phyloP scores from a whole-genome alignment of 257 asterid species.

The Primulina eburnea region DNA sequence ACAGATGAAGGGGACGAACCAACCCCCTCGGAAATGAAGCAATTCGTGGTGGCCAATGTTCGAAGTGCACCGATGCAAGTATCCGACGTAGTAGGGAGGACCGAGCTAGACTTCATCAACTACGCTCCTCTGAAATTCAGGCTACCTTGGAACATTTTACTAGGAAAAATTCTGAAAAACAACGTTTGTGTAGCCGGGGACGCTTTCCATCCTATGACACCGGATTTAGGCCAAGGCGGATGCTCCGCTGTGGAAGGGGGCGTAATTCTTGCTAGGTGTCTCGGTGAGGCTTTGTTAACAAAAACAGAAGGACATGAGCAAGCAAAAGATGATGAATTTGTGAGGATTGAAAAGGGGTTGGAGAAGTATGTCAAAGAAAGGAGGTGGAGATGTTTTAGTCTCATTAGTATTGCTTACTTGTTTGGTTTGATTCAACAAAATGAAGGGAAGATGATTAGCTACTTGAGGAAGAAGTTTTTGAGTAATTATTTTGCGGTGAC shows the following conservation, averaged over 20 bases:
- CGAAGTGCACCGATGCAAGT: slow-evolving; percentile 31
- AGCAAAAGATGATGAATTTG: slow-evolving; percentile 24
- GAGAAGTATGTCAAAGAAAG: slow-evolving; percentile 48
- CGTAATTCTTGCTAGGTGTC: slow-evolving; percentile 58
- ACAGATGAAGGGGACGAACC: slow-evolving; percentile 46
- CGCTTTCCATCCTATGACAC: slow-evolving; percentile 87
- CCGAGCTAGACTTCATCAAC: slow-evolving; percentile 42
- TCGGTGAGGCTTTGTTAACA: slow-evolving; percentile 35
- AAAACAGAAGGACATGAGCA: background rate
- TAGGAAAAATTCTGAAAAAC: slow-evolving; percentile 40
- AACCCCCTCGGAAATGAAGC: slow-evolving; percentile 59
- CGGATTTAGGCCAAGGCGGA: slow-evolving; percentile 81
- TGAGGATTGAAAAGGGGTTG: slow-evolving; percentile 34
- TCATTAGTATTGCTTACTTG: slow-evolving; percentile 50
- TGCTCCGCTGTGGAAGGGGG: slow-evolving; percentile 72
- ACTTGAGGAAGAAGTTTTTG: slow-evolving; percentile 46
- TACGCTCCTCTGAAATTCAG: slow-evolving; percentile 47
- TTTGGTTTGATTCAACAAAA: slow-evolving; percentile 61
- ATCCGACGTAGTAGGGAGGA: slow-evolving; percentile 42
- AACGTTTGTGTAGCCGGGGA: slow-evolving; percentile 67
- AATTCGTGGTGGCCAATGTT: slow-evolving; percentile 46
- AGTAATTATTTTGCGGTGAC: slow-evolving; percentile 26
- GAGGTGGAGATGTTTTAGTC: slow-evolving; percentile 71
- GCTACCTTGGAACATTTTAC: slow-evolving; percentile 57
- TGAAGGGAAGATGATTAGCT: slow-evolving; percentile 38